phyloP scores from a whole-genome alignment of 1,284 basidiomycete genomes.

The Pulveroboletus sp. region DNA sequence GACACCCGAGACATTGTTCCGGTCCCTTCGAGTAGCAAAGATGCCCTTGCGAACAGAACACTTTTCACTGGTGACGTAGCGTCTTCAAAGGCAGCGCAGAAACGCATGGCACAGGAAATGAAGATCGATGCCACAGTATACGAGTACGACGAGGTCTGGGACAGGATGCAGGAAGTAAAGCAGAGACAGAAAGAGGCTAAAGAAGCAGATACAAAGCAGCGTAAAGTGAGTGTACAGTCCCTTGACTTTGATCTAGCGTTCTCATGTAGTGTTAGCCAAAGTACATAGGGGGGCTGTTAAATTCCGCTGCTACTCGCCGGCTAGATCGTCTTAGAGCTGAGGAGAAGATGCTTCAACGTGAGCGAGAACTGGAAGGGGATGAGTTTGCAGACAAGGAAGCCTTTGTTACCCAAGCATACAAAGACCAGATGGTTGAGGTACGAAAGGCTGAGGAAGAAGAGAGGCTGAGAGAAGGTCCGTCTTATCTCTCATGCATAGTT shows the following conservation, averaged over 20 bases:
- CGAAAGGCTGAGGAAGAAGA: conserved; percentile 91
- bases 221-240: conserved; percentile 57
- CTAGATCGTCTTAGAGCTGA: conserved; percentile 94
- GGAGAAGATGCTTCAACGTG: conserved; percentile 95
- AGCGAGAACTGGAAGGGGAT: conserved; percentile 92
- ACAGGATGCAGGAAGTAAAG: conserved; percentile 91
- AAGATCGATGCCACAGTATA: conserved; percentile 84
- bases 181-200: conserved; percentile 71
- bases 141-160: conserved; percentile 97
- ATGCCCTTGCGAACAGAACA: conserved; percentile 50
- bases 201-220: conserved; percentile 67
- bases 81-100: conserved; percentile 60
- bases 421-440: conserved; percentile 94
- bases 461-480: conserved; percentile 78
- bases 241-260: conserved; percentile 12
- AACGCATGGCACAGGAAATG: conserved; percentile 75
- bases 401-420: conserved; percentile 97
- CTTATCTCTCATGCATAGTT: background rate
- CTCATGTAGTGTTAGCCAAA: conserved; percentile 66
- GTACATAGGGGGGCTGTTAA: conserved; percentile 84
- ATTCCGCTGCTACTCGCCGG: conserved; percentile 84
- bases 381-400: conserved; percentile 93
- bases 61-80: conserved; percentile 58
- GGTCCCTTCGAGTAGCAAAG: conserved; percentile 41
- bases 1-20: conserved; percentile 53